phyloP scores from a whole-genome alignment of 2,329 filamentous ascomycete species.

The Allantophomopsis lycopodina region DNA sequence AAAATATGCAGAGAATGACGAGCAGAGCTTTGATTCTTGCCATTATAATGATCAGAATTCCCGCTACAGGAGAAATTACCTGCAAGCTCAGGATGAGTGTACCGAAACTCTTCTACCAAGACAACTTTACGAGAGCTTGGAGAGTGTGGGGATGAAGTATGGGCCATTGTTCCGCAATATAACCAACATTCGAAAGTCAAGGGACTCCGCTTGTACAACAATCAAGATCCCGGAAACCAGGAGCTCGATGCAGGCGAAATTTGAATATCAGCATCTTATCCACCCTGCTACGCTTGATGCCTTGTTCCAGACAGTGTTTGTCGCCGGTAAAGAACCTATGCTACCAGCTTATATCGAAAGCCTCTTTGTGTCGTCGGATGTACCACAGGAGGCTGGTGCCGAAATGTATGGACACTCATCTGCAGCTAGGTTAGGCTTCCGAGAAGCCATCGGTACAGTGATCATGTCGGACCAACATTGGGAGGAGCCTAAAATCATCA shows the following conservation, averaged over 20 bases:
- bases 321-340: background rate
- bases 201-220: conserved; percentile 5
- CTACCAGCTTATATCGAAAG: conserved; percentile 17
- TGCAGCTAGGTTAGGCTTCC: conserved; percentile 20
- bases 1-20: conserved; percentile 1
- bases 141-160: conserved; percentile 7
- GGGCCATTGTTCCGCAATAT: conserved; percentile 17
- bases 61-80: background rate
- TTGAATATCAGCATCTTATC: conserved; percentile 39
- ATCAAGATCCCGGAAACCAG: conserved; percentile 20
- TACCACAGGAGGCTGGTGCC: conserved; percentile 18
- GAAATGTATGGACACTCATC: conserved; percentile 28
- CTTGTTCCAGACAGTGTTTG: conserved; percentile 30
- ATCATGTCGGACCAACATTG: conserved; percentile 24
- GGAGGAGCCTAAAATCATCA: conserved; percentile 22
- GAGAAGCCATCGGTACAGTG: conserved; percentile 27
- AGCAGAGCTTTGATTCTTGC: background rate
- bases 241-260: conserved; percentile 35
- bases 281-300: conserved; percentile 43
- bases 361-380: conserved; percentile 28
- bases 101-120: conserved; percentile 22
- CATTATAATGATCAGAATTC: background rate
- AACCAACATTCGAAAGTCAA: conserved; percentile 18
- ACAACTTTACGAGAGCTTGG: conserved; percentile 10
- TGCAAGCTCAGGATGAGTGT: conserved; percentile 10